These are phyloP conservation scores for Suillus variegatus DNA, from an alignment of 768 basidiomycete species.

Conservation along the genomic window DNA sequence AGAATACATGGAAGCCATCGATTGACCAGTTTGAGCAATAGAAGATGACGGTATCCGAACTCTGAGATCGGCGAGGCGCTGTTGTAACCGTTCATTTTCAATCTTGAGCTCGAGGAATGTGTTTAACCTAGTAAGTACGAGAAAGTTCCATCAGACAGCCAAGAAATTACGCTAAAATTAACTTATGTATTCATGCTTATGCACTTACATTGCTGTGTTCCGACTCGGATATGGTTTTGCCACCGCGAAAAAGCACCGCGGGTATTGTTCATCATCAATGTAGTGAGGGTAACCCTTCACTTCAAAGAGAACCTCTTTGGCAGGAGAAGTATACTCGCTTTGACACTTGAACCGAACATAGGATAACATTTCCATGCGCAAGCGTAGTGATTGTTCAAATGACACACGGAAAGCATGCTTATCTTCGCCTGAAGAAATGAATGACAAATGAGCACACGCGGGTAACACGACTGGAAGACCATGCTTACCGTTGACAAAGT, in stretches of 20 bases:
- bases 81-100: constrained; percentile 81
- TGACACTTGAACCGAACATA: constrained; percentile 64
- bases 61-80: constrained; percentile 53
- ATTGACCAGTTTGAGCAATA: constrained; percentile 15
- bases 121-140: constrained; percentile 50
- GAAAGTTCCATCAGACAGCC: constrained; percentile 4
- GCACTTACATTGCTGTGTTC: constrained; percentile 64
- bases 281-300: constrained; percentile 66
- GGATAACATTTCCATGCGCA: constrained; percentile 50
- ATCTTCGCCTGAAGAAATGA: constrained; percentile 54
- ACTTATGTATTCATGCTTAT: constrained; percentile 1
- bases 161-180: constrained; percentile 7
- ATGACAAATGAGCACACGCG: constrained; percentile 14
- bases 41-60: constrained; percentile 22
- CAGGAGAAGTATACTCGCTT: constrained; percentile 29
- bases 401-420: constrained; percentile 42
- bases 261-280: constrained; percentile 36
- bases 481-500: constrained; percentile 63
- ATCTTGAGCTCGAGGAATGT: constrained; percentile 81
- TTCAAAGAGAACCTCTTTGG: constrained; percentile 66
- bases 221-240: constrained; percentile 79
- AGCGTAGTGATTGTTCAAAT: constrained; percentile 57
- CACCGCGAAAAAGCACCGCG: constrained; percentile 70
- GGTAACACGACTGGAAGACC: constrained; percentile 1
- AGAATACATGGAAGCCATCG: constrained; percentile 26